Evolutionary conservation across 495 filamentous ascomycete species (phyloP).

Genomic region (Achaetomiella virescens): DNA sequence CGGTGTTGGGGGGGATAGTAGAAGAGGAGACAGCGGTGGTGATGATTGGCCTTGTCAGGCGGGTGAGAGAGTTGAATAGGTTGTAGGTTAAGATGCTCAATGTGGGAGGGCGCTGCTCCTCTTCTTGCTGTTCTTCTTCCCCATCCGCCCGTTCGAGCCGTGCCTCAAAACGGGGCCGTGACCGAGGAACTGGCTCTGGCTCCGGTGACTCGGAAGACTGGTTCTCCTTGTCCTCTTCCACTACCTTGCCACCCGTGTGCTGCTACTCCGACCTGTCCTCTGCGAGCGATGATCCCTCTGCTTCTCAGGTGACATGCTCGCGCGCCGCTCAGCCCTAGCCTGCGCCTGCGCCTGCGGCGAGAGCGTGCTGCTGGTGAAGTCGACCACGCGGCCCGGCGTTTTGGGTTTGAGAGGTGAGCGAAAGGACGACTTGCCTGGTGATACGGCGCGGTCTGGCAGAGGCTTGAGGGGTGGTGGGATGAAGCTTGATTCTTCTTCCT

Average conservation of each 20-base stretch:
- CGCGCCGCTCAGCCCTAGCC: constrained; percentile 21
- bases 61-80: not conserved
- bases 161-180: not conserved
- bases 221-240: constrained; percentile 15
- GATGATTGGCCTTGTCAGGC: not conserved
- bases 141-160: constrained; percentile 1
- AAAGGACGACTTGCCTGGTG: constrained; percentile 46
- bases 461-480: constrained; percentile 10
- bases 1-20: not conserved
- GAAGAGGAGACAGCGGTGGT: not conserved
- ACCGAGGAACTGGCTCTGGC: not conserved
- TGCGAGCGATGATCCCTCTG: constrained; percentile 5
- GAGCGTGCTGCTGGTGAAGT: constrained; percentile 38
- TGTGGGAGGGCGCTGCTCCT: not conserved
- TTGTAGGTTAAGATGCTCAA: not conserved
- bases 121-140: constrained; percentile 2
- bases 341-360: constrained; percentile 33
- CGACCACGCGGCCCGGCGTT: constrained; percentile 42
- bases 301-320: constrained; percentile 20
- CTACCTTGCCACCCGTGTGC: not conserved
- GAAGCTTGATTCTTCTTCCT: constrained; percentile 16
- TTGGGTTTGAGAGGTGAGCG: constrained; percentile 47
- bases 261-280: not conserved
- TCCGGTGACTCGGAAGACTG: not conserved
- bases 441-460: constrained; percentile 32